These are phyloP conservation scores for Alloascoidea africana DNA, from an alignment of 805 yeast genomes.

Conservation along the genomic window DNA sequence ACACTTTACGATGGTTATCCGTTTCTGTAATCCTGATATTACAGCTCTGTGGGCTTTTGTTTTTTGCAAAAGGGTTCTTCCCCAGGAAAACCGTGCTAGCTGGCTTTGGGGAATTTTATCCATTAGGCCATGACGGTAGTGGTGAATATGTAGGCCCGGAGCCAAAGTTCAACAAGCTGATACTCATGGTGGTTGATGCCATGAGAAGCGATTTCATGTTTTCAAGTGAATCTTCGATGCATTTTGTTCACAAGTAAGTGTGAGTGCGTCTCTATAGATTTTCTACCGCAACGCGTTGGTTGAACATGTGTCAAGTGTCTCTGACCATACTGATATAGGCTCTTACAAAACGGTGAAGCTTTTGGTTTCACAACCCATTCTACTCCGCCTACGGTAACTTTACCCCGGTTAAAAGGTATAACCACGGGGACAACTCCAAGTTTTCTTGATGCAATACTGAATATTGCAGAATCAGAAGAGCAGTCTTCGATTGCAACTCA, in stretches of 20 bases:
- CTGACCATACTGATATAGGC: conserved; percentile 1
- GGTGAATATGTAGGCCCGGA: conserved; percentile 11
- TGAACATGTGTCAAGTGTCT: not conserved
- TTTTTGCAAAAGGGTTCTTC: conserved; percentile 76
- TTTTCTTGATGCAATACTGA: conserved; percentile 85
- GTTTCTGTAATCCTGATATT: conserved; percentile 10
- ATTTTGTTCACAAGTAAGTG: conserved; percentile 35
- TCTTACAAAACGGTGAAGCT: conserved; percentile 54
- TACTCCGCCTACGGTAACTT: conserved; percentile 92
- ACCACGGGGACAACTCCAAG: conserved; percentile 93
- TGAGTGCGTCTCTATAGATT: not conserved
- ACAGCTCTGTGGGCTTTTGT: conserved; percentile 38
- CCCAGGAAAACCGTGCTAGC: conserved; percentile 73
- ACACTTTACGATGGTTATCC: conserved; percentile 3
- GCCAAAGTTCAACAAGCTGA: conserved; percentile 47
- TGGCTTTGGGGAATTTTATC: conserved; percentile 30
- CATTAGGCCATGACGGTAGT: too few species aligned
- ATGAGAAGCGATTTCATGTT: conserved; percentile 79
- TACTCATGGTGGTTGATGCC: conserved; percentile 87
- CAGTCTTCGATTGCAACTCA: conserved; percentile 52
- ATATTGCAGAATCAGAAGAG: conserved; percentile 83
- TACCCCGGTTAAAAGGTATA: conserved; percentile 85
- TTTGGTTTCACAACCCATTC: conserved; percentile 85
- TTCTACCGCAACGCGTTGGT: not conserved
- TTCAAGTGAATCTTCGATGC: conserved; percentile 48